Base-by-base conservation (phyloP, 108 stramenopile species). In the Licmophora abbreviata region DNA sequence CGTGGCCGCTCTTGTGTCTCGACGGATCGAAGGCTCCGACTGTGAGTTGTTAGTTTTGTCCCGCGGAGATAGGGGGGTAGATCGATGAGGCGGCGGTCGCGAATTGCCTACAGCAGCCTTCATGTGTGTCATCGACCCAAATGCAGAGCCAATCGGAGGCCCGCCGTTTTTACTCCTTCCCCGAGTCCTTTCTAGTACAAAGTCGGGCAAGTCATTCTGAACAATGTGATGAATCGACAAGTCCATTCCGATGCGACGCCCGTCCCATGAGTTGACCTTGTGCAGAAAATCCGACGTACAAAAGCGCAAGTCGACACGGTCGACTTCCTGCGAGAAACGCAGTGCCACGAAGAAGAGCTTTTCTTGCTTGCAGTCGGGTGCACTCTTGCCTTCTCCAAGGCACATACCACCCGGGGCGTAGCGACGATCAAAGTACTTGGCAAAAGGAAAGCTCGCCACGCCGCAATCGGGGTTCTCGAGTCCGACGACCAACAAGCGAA, bases 251-350 rank as follows among this genome's bases (percentile, higher is more conserved):
- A 25, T 33, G 32, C 44, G 51, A 4, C 83, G 59, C 3, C 53
- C 67, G 8, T 70, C 68, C 77, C 82, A 89, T 6, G 64, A 59
- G 48, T 89, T 88, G 35, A 93, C 79, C 10, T 67, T 51, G 23
- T 73, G 61, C 28, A 81, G 42, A 57, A 80, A 93, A 7, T 85
- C 85, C 1, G 53, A 56, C 1, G 50, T 63, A 20, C 59, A 45
- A 15, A 56, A 58, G 36, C 63, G 53, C 43, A 93, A 43, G 55
- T 89, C 68, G 18, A 85, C 54, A 7, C 42, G 43, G 23, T 82
- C 60, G 6, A 68, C 49, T 17, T 35, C 53, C 8, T 72, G 61
- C 12, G 76, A 66, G 54, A 85, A 88, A 2, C 82, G 69, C 10
- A 88, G 56, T 0, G 63, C 84, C 44, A 92, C 65, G 53, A 81